Evolutionary conservation across 345 rosid species (phyloP).

Genomic region (Citrus trifoliata): DNA sequence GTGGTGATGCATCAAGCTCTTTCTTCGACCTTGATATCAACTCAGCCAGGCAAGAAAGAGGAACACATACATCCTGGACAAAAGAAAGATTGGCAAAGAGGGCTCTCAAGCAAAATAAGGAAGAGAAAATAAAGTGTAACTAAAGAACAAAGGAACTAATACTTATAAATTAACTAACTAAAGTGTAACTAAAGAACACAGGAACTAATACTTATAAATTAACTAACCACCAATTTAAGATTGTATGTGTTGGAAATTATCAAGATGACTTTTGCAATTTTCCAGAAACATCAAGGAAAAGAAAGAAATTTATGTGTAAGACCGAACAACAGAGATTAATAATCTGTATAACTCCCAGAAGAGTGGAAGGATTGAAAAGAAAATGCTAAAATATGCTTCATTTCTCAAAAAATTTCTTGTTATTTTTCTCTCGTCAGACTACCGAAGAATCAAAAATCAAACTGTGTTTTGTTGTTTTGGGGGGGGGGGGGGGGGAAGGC

Average conservation of each 20-base stretch:
- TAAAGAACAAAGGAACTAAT: background rate
- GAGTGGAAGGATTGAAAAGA: background rate
- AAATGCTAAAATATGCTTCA: background rate
- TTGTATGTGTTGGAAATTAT: background rate
- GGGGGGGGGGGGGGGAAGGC: accelerated
- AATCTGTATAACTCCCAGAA: background rate
- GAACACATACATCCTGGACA: constrained; percentile 89
- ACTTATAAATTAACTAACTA: background rate
- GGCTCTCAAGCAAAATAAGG: background rate
- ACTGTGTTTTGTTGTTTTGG: too few relatives aligned
- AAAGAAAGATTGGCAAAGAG: background rate
- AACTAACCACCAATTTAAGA: background rate
- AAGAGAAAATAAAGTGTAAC: background rate
- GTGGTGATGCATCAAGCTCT: constrained; percentile 67
- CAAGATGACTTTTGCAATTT: background rate
- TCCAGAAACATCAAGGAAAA: background rate
- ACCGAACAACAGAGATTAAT: background rate
- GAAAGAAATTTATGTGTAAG: background rate
- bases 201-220: background rate
- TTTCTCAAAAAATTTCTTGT: background rate
- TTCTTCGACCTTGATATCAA: constrained; percentile 70
- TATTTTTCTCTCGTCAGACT: background rate
- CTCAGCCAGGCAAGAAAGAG: constrained; percentile 74
- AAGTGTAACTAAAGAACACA: background rate
- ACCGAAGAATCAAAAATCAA: too few relatives aligned